Evolutionary conservation across 768 basidiomycete species (phyloP).

Genomic region (Chalciporus piperatus): DNA sequence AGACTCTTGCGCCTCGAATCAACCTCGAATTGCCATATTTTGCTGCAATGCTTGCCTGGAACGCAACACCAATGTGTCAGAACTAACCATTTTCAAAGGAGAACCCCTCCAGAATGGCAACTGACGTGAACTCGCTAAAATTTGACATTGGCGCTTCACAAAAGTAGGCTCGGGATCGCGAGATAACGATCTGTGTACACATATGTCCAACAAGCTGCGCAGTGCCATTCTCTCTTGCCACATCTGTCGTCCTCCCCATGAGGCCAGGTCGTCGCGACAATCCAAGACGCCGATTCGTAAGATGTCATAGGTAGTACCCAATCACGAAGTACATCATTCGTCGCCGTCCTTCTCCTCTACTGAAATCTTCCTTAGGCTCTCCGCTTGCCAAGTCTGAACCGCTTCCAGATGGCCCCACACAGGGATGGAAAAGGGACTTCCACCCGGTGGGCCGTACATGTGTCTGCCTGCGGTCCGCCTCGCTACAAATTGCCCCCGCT

Average conservation of each 20-base stretch:
- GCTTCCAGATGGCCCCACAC: constrained; percentile 14
- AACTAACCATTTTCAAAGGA: not conserved
- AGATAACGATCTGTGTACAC: constrained; percentile 26
- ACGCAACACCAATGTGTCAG: constrained; percentile 10
- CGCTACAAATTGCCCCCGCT: constrained; percentile 25
- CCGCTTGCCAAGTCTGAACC: constrained; percentile 15
- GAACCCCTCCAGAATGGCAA: constrained; percentile 15
- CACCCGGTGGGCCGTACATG: constrained; percentile 20
- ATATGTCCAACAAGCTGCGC: constrained; percentile 1
- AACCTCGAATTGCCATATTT: constrained; percentile 2
- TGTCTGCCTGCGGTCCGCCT: constrained; percentile 31
- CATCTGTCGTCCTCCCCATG: not conserved
- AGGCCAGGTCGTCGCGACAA: constrained; percentile 17
- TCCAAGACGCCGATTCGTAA: constrained; percentile 20
- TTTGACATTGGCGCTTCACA: constrained; percentile 13
- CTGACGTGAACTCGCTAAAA: constrained; percentile 25
- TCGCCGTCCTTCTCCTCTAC: constrained; percentile 15
- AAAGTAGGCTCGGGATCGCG: constrained; percentile 25
- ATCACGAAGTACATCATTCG: constrained; percentile 19
- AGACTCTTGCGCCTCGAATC: constrained; percentile 4
- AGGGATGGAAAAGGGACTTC: constrained; percentile 25
- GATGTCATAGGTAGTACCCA: not conserved
- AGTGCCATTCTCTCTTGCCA: not conserved
- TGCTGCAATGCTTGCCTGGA: not conserved
- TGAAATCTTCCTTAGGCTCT: not conserved